These are phyloP conservation scores for Talaromyces piceae DNA, from an alignment of 2,329 filamentous ascomycete genomes.

Conservation along the genomic window DNA sequence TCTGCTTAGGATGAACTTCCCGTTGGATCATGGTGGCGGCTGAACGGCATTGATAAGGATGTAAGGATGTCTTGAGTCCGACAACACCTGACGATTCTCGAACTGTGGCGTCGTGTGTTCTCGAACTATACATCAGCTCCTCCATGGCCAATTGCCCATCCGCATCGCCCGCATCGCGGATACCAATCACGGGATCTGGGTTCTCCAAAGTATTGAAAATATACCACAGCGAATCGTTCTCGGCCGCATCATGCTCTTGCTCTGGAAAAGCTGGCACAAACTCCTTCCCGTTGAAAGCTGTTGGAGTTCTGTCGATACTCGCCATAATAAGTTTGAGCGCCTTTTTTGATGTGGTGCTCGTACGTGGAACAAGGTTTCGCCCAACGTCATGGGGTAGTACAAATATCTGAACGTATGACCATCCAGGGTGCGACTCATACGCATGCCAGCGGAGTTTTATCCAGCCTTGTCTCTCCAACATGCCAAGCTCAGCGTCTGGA, in stretches of 20 bases:
- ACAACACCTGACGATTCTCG: conserved; percentile 19
- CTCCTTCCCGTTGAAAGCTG: conserved; percentile 33
- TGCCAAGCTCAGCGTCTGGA: conserved; percentile 17
- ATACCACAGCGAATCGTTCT: conserved; percentile 43
- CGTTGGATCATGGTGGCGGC: conserved; percentile 77
- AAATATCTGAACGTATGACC: conserved; percentile 28
- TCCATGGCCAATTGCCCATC: conserved; percentile 31
- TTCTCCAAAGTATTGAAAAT: conserved; percentile 43
- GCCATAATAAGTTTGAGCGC: conserved; percentile 34
- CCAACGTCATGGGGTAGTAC: conserved; percentile 35
- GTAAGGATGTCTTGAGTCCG: conserved; percentile 52
- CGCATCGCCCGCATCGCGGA: conserved; percentile 22
- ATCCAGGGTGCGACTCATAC: conserved; percentile 12
- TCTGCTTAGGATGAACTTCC: conserved; percentile 57
- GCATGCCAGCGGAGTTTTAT: conserved; percentile 21
- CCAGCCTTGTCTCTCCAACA: conserved; percentile 29
- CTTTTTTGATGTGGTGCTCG: conserved; percentile 25
- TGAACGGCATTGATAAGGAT: conserved; percentile 73
- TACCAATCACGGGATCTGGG: conserved; percentile 26
- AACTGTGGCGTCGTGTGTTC: conserved; percentile 9
- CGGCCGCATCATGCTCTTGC: conserved; percentile 14
- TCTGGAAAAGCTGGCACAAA: conserved; percentile 9
- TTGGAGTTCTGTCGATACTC: conserved; percentile 30
- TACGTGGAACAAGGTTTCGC: conserved; percentile 26
- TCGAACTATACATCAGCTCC: conserved; percentile 22